phyloP scores from a whole-genome alignment of 129 eudicot species.

The Scalesia atractyloides region DNA sequence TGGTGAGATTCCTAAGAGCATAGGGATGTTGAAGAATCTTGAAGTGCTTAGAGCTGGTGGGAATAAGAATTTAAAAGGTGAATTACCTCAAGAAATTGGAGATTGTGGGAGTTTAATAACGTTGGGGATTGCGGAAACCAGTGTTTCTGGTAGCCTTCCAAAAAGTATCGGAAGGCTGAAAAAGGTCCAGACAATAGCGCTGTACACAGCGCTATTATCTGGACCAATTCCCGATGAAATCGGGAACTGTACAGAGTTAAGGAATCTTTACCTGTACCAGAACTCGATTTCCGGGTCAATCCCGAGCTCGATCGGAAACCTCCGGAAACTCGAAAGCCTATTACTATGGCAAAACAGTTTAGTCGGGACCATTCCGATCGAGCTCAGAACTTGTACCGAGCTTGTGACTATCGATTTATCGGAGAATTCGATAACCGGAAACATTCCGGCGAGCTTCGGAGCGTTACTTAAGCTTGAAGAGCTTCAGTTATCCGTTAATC shows the following conservation, averaged over 20 bases:
- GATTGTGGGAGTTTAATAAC: slow-evolving; percentile 60
- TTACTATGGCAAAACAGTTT: slow-evolving; percentile 87
- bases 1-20: slow-evolving; percentile 75
- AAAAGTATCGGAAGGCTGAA: slow-evolving; percentile 64
- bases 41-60: slow-evolving; percentile 86
- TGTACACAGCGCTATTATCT: slow-evolving; percentile 66
- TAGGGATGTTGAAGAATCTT: slow-evolving; percentile 61
- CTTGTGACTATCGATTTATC: slow-evolving; percentile 71
- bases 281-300: slow-evolving; percentile 78
- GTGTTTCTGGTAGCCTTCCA: slow-evolving; percentile 78
- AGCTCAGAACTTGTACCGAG: slow-evolving; percentile 67
- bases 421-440: slow-evolving; percentile 68
- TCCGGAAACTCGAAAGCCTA: slow-evolving; percentile 66
- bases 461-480: slow-evolving; percentile 52
- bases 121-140: slow-evolving; percentile 88
- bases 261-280: slow-evolving; percentile 71
- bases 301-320: slow-evolving; percentile 63
- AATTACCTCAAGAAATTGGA: slow-evolving; percentile 80
- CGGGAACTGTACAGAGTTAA: slow-evolving; percentile 75
- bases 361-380: slow-evolving; percentile 71
- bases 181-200: slow-evolving; percentile 70
- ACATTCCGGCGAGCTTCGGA: slow-evolving; percentile 75
- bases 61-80: slow-evolving; percentile 78
- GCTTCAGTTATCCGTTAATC: slow-evolving; percentile 80
- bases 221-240: slow-evolving; percentile 90